Conservation (phyloP, 2,329 filamentous ascomycete genomes). For the Falciphora oryzae region DNA sequence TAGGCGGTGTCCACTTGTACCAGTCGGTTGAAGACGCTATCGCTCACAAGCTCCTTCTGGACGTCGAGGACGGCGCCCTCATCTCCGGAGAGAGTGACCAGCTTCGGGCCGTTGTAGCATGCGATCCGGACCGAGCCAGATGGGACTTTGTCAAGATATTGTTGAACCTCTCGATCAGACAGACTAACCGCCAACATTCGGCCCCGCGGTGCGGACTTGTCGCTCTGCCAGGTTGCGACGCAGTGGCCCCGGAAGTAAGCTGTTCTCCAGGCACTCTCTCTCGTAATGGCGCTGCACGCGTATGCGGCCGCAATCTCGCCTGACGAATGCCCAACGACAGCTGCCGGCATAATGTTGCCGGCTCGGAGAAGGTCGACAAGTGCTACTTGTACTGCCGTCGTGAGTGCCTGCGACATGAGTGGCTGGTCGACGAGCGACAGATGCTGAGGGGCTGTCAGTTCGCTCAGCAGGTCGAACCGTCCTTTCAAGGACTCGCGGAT, state of each 20-base stretch:
- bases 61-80: slow-evolving; percentile 12
- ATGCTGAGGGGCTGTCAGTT: slow-evolving; percentile 13
- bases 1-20: slow-evolving; percentile 24
- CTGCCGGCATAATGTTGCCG: slow-evolving; percentile 20
- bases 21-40: background rate
- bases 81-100: slow-evolving; percentile 30
- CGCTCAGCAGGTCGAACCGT: slow-evolving; percentile 21
- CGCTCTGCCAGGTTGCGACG: slow-evolving; percentile 19
- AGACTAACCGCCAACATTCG: slow-evolving; percentile 44
- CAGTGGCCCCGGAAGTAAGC: slow-evolving; percentile 28
- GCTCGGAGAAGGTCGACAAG: slow-evolving; percentile 27
- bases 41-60: slow-evolving; percentile 11
- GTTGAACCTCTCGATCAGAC: slow-evolving; percentile 28
- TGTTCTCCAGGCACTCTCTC: slow-evolving; percentile 25
- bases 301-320: slow-evolving; percentile 34
- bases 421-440: slow-evolving; percentile 20
- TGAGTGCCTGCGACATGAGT: slow-evolving; percentile 25
- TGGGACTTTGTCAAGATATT: slow-evolving; percentile 12
- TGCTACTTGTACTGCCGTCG: slow-evolving; percentile 28
- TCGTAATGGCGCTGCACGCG: slow-evolving; percentile 21
- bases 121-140: slow-evolving; percentile 24
- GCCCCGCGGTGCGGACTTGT: slow-evolving; percentile 20
- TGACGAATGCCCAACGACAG: slow-evolving; percentile 29
- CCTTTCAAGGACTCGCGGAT: slow-evolving; percentile 18
- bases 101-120: slow-evolving; percentile 28